These are phyloP conservation scores for Tolypocladium tundrense DNA, from an alignment of 2,329 filamentous ascomycete species.

Conservation along the genomic window DNA sequence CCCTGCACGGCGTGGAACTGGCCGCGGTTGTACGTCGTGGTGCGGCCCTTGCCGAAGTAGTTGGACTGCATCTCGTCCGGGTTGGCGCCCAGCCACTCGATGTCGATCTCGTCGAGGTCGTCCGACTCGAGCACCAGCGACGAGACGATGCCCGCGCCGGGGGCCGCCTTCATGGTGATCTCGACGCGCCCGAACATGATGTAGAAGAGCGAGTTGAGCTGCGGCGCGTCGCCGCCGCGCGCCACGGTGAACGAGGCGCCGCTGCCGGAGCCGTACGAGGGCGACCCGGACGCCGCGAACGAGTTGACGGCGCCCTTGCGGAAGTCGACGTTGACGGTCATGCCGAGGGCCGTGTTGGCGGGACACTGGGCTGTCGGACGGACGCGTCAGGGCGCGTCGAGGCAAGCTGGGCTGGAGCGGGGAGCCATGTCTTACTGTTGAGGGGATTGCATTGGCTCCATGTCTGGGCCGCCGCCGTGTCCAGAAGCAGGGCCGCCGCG, in stretches of 20 bases:
- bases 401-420: neutral
- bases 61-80: slow-evolving; percentile 79
- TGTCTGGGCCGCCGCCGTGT: slow-evolving; percentile 24
- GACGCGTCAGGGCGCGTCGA: neutral
- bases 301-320: slow-evolving; percentile 65
- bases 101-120: slow-evolving; percentile 88
- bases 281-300: slow-evolving; percentile 60
- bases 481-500: slow-evolving; percentile 8
- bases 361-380: slow-evolving; percentile 49
- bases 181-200: slow-evolving; percentile 98
- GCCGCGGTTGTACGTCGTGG: slow-evolving; percentile 76
- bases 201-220: slow-evolving; percentile 86
- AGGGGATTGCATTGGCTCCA: slow-evolving; percentile 19
- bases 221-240: slow-evolving; percentile 70
- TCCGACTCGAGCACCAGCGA: slow-evolving; percentile 88
- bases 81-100: slow-evolving; percentile 86
- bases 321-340: slow-evolving; percentile 78
- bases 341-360: slow-evolving; percentile 69
- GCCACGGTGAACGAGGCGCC: slow-evolving; percentile 76
- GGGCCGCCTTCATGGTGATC: slow-evolving; percentile 73
- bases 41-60: slow-evolving; percentile 91
- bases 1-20: slow-evolving; percentile 60
- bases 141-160: slow-evolving; percentile 86
- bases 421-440: slow-evolving; percentile 15
- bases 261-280: slow-evolving; percentile 58